Evolutionary conservation across 2,329 filamentous ascomycete species (phyloP).

Genomic region (Xylariaceae sp.): DNA sequence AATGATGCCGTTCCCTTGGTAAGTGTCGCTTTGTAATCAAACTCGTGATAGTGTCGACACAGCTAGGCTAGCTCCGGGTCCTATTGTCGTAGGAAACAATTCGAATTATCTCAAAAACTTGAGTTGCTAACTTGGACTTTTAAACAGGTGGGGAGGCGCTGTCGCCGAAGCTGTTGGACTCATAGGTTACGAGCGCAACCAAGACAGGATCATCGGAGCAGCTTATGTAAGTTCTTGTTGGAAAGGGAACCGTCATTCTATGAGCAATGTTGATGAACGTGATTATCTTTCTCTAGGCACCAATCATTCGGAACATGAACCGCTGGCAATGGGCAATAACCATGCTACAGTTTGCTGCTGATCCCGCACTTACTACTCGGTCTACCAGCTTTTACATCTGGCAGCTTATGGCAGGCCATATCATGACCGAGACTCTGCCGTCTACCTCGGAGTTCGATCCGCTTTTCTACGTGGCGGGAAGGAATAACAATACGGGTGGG

Average conservation of each 20-base stretch:
- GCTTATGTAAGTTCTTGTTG: constrained; percentile 43
- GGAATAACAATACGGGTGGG: constrained; percentile 43
- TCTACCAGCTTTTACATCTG: constrained; percentile 55
- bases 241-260: neutral
- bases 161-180: constrained; percentile 68
- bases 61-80: neutral
- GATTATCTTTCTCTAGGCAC: constrained; percentile 36
- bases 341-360: constrained; percentile 52
- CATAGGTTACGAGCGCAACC: constrained; percentile 67
- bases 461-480: constrained; percentile 54
- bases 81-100: neutral
- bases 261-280: neutral
- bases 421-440: constrained; percentile 50
- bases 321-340: constrained; percentile 56
- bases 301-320: constrained; percentile 53
- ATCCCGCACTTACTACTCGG: constrained; percentile 50
- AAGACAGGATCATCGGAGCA: constrained; percentile 58
- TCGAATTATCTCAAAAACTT: neutral
- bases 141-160: constrained; percentile 54
- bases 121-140: constrained; percentile 8
- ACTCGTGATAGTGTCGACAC: too few relatives aligned
- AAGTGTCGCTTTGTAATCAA: neutral
- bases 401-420: constrained; percentile 50
- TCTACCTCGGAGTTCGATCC: constrained; percentile 47
- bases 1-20: constrained; percentile 52